Percentiles rank a stretch among this genome's conserved stretches.
These are phyloP conservation scores for Colletotrichum sp. DNA, from an alignment of 2,329 filamentous ascomycete species.

Conservation along the genomic window DNA sequence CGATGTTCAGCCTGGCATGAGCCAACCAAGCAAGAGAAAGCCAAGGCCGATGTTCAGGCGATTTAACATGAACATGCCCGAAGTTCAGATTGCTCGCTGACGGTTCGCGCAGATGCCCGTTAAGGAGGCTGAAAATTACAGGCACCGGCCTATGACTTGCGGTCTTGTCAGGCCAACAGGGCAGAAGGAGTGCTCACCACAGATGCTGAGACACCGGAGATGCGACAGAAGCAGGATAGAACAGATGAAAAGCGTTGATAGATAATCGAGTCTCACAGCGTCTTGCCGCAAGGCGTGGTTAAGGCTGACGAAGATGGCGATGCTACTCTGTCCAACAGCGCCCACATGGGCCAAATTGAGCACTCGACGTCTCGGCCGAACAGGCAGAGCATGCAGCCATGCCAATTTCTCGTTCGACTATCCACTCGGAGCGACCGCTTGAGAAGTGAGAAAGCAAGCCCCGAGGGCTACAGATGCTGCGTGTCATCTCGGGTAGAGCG, in stretches of 20 bases:
- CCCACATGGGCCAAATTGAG: background rate
- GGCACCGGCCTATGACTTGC: background rate
- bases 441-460: slow-evolving; percentile 3
- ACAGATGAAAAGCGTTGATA: background rate
- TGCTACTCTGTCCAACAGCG: background rate
- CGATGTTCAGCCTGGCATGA: background rate
- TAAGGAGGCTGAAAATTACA: background rate
- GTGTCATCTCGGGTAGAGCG: background rate
- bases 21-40: background rate
- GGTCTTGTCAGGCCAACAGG: background rate
- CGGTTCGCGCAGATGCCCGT: slow-evolving; percentile 1
- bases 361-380: background rate
- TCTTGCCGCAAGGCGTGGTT: background rate
- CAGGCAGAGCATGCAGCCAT: background rate
- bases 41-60: slow-evolving; percentile 15
- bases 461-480: slow-evolving; percentile 10
- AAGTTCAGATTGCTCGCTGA: background rate
- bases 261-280: background rate
- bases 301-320: slow-evolving; percentile 13
- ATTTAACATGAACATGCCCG: slow-evolving; percentile 4
- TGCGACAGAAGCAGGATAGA: background rate
- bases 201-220: slow-evolving; percentile 5
- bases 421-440: background rate
- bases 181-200: background rate
- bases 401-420: background rate